Evolutionary conservation across 306 rosid genomes (phyloP), one percentile per base, ranked within the genome.

Genomic region (Cicer pinnatifidum): DNA sequence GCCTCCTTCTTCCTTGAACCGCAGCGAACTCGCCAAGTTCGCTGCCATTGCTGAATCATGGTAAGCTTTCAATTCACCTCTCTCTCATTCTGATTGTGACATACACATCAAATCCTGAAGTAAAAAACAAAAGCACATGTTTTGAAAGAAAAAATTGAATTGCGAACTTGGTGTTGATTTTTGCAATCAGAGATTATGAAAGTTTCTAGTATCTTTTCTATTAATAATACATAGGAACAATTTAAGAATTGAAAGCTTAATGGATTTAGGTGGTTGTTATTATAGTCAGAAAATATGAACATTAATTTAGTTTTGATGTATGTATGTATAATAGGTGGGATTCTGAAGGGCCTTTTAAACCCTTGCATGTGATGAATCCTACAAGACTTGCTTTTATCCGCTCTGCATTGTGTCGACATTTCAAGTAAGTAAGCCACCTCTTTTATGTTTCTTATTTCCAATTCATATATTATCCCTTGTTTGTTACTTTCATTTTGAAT

Each of bases 331-430:
- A 20, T 82, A 94, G 97, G 96, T 91, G 99, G 99, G 95, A 94
- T 81, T 87, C 93, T 38, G 96, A 87, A 83, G 97, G 99, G 6
- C 96, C 96, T 1, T 91, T 89, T 76, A 91, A 91, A 75, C 97
- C 99, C n/a, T 78, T 94, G 82, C 99, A 94, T 82, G 76, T 52
- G 66, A 68, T 94, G 89, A 94, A 94, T 85, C 96, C 99, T n/a
- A 81, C 95, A 43, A 87, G 97, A 79, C 85, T 94, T 63, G 91
- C 92, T 62, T 91, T 94, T 70, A 81, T 94, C 54, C 86, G 99
- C 7, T 89, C 93, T 64, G 86, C 88, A n/a, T 86, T 94, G 35
- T 94, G 96, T 79, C 87, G 84, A 23, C 92, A 91, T 91, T 89
- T 94, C 50, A 78, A 81, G 99, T 91, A 78, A 81, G 99, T 91